Percentiles rank a stretch among this genome's conserved stretches.
These are phyloP conservation scores for Curvularia hawaiiensis DNA, from an alignment of 2,329 filamentous ascomycete species.

Conservation along the genomic window DNA sequence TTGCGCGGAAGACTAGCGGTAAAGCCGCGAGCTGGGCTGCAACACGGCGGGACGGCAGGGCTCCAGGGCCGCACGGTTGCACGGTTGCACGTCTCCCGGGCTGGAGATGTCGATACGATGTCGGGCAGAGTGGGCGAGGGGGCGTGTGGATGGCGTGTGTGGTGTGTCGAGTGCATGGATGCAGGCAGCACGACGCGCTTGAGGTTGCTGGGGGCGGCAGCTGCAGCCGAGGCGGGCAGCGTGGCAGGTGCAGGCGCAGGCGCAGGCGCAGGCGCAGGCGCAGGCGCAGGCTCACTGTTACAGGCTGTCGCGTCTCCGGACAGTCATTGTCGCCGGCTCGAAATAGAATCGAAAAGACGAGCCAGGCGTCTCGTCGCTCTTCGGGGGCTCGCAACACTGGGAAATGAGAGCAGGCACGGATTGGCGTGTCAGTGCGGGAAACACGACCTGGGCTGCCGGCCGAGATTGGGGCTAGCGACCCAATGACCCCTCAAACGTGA, in stretches of 20 bases:
- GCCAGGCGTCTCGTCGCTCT: constrained; percentile 2
- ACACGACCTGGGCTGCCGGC: constrained; percentile 14
- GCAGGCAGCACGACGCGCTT: background rate
- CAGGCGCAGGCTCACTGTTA: constrained; percentile 1
- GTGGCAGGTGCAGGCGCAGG: constrained; percentile 1
- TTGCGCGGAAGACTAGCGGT: constrained; percentile 8
- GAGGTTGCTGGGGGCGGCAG: constrained; percentile 23
- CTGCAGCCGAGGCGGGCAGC: constrained; percentile 25
- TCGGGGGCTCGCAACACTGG: constrained; percentile 22
- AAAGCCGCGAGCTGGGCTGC: constrained; percentile 9
- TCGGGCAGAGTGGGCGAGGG: background rate
- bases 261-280: background rate
- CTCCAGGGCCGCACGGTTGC: background rate
- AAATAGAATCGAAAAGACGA: constrained; percentile 12
- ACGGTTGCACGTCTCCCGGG: background rate
- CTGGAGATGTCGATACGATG: background rate
- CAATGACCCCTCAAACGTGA: constrained; percentile 27
- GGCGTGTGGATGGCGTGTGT: background rate
- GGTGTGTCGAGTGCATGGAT: background rate
- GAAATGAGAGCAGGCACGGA: constrained; percentile 25
- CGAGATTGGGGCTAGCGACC: constrained; percentile 24
- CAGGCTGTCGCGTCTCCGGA: constrained; percentile 9
- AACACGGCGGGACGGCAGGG: constrained; percentile 1
- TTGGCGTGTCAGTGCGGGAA: constrained; percentile 24
- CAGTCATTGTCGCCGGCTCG: constrained; percentile 4